Evolutionary conservation across 192 early-diverging fungal genomes (phyloP).

Genomic region (Lobulomyces angularis): DNA sequence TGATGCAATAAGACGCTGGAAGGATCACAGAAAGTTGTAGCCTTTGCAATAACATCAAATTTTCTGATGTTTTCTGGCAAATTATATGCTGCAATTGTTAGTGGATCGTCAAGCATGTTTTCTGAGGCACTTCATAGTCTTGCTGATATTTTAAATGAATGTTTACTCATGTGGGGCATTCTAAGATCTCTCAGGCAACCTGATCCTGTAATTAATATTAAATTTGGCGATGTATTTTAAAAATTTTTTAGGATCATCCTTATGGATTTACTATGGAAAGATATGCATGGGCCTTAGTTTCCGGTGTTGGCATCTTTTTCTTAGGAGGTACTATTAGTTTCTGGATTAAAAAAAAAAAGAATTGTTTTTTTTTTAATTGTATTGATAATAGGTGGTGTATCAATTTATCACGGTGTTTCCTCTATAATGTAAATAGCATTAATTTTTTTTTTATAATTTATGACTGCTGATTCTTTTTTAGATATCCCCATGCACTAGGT

Average conservation of each 20-base stretch:
- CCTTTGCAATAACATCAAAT: conserved; percentile 33
- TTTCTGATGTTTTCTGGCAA: conserved; percentile 31
- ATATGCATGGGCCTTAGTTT: conserved; percentile 46
- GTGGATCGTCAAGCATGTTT: conserved; percentile 47
- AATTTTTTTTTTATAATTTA: no score
- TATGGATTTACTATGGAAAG: conserved; percentile 41
- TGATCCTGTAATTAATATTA: conserved; percentile 12
- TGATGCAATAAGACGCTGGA: conserved; percentile 23
- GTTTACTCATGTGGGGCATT: conserved; percentile 20
- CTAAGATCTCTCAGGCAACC: conserved; percentile 28
- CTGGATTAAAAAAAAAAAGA: conserved; percentile 4
- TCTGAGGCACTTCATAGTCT: conserved; percentile 37
- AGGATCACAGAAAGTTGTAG: conserved; percentile 41
- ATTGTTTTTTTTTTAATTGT: no score
- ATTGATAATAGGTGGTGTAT: conserved; percentile 1
- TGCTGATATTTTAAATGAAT: conserved; percentile 24
- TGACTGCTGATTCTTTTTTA: no score
- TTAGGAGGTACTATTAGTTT: conserved; percentile 40
- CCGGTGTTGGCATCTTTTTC: conserved; percentile 38
- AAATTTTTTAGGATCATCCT: conserved; percentile 19
- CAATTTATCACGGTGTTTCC: background rate
- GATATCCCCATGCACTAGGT: conserved; percentile 20
- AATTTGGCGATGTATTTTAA: background rate
- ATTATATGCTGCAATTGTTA: conserved; percentile 30
- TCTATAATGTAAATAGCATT: no score